Percentiles rank a stretch among this genome's conserved stretches.
These are phyloP conservation scores for Penicillium angulare DNA, from an alignment of 495 filamentous ascomycete genomes.

Conservation along the genomic window DNA sequence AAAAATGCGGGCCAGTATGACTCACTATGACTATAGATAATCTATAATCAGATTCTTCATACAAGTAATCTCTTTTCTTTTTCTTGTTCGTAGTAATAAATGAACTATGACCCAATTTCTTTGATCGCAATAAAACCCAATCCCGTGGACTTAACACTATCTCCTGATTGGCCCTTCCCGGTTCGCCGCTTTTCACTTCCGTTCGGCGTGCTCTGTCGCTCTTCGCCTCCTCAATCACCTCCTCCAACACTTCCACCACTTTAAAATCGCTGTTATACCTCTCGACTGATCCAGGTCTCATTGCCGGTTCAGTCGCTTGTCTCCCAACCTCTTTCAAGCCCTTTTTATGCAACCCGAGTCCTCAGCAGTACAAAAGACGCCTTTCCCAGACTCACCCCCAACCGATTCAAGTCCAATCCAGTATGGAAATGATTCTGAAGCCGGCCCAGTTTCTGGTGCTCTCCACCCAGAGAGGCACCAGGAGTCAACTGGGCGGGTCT, in stretches of 20 bases:
- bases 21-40: too few species aligned
- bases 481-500: slow-evolving; percentile 28
- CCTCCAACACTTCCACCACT: slow-evolving; percentile 11
- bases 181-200: too few species aligned
- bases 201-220: too few species aligned
- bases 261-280: slow-evolving; percentile 3
- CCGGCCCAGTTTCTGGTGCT: slow-evolving; percentile 37
- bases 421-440: slow-evolving; percentile 69
- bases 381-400: slow-evolving; percentile 42
- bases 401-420: slow-evolving; percentile 52
- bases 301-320: slow-evolving; percentile 67
- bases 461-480: slow-evolving; percentile 24
- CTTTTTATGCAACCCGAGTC: slow-evolving; percentile 92
- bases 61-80: too few species aligned
- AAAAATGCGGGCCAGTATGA: too few species aligned
- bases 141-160: too few species aligned
- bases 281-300: slow-evolving; percentile 43
- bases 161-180: too few species aligned
- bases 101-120: too few species aligned
- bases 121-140: too few species aligned
- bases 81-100: too few species aligned
- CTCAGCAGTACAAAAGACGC: slow-evolving; percentile 56
- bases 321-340: slow-evolving; percentile 38
- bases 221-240: slow-evolving; percentile 12
- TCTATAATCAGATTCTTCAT: too few species aligned